Evolutionary conservation across 2,329 filamentous ascomycete species (phyloP).

Genomic region (Beauveria brongniartii): DNA sequence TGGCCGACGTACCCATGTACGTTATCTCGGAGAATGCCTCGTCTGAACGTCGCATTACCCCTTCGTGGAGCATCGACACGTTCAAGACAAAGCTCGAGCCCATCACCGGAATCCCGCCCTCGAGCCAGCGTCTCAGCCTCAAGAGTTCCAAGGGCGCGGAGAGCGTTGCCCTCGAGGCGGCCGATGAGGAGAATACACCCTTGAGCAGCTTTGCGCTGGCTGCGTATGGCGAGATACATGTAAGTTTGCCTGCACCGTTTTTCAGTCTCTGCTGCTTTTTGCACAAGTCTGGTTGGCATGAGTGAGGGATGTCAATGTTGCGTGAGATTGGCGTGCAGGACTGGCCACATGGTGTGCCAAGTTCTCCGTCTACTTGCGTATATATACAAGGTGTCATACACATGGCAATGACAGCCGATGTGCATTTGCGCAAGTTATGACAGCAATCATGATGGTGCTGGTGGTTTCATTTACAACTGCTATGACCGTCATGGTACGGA

Average conservation of each 20-base stretch:
- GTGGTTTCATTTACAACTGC: not conserved
- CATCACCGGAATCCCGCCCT: slow-evolving; percentile 83
- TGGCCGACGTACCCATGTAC: slow-evolving; percentile 68
- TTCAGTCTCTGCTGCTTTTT: not conserved
- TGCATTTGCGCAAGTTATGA: not conserved
- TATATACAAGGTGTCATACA: not conserved
- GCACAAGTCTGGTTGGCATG: not conserved
- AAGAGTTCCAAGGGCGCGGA: slow-evolving; percentile 52
- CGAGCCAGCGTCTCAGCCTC: slow-evolving; percentile 66
- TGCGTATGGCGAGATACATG: slow-evolving; percentile 71
- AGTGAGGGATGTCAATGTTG: not conserved
- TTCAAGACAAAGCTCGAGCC: slow-evolving; percentile 85
- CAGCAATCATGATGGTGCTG: not conserved
- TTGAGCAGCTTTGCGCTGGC: slow-evolving; percentile 59
- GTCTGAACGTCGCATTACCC: slow-evolving; percentile 85
- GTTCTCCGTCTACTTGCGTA: not conserved
- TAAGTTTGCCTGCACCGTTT: slow-evolving; percentile 40
- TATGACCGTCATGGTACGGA: not conserved
- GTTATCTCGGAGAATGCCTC: slow-evolving; percentile 68
- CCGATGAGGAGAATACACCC: slow-evolving; percentile 62
- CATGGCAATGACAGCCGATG: too few relatives aligned
- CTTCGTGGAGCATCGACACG: slow-evolving; percentile 79
- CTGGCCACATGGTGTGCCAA: not conserved
- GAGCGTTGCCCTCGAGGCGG: slow-evolving; percentile 56
- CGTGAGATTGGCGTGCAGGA: too few relatives aligned